A percentile compares a stretch with the other conserved stretches of the same genome.
Evolutionary conservation across 2,329 filamentous ascomycete species (phyloP).

Genomic region (Neurospora crassa): DNA sequence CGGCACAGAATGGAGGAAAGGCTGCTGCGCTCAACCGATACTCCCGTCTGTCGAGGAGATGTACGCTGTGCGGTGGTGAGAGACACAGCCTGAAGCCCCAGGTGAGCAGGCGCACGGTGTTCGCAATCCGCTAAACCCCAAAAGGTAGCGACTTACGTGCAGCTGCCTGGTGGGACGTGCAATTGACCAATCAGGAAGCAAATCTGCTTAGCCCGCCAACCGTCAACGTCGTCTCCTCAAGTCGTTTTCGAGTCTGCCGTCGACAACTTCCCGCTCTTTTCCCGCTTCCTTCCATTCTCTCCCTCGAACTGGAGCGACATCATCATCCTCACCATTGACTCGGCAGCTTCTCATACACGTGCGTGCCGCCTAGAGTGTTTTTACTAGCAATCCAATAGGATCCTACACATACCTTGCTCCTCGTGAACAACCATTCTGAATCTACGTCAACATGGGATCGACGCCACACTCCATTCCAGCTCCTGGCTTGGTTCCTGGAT

Average conservation of each 20-base stretch:
- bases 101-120: background rate
- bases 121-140: background rate
- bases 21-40: background rate
- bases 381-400: background rate
- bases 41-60: background rate
- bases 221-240: background rate
- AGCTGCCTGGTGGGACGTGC: background rate
- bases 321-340: background rate
- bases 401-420: background rate
- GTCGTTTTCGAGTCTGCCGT: background rate
- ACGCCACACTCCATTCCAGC: background rate
- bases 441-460: background rate
- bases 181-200: background rate
- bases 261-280: background rate
- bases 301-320: background rate
- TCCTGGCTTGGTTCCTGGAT: background rate
- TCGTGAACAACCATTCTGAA: background rate
- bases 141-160: background rate
- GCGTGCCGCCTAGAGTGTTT: background rate
- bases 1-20: background rate
- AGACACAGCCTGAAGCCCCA: background rate
- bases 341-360: background rate
- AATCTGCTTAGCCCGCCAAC: background rate
- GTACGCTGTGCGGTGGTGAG: background rate
- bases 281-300: background rate